Evolutionary conservation across 768 basidiomycete species (phyloP), one percentile per base, ranked within the genome.

Genomic region (Amanita inopinata): DNA sequence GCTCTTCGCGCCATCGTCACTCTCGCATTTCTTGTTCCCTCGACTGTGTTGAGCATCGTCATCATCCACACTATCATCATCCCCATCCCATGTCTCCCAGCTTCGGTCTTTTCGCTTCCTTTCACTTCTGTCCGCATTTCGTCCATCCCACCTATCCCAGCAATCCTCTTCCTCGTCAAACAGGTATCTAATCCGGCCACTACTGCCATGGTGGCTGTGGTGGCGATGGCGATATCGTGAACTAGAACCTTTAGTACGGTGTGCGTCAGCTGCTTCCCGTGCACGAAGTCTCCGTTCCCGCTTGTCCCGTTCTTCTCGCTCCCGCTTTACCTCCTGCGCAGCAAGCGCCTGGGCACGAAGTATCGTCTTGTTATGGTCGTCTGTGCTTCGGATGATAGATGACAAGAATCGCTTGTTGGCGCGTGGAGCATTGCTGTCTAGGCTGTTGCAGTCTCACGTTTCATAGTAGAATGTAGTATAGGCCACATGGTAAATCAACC

Each of bases 361-460:
- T 34, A 99, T 68, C 9, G 84, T 79, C 61, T 83, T 80, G 61
- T 99, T 99, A 56, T 99, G 96, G 45, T 93, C 93, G 56, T 96
- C 93, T 3, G 96, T 96, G 50, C 77, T 91, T 51, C 82, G 78
- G 44, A 99, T 92, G 47, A 99, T 91, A 15, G 83, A 80, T 0
- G 77, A 73, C 18, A 88, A 63, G 56, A 88, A 88, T 0, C 85
- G 83, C 55, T 88, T 88, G 63, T 88, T 87, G 24, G 93, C 61
- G 50, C 74, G 79, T 0, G 89, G 89, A 1, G 77, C 80, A 59
- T 80, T 80, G 50, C 69, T 74, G 53, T 88, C 85, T 4, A 73
- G 60, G 44, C 11, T 22, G 33, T 27, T n/a, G 34, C 32, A 44
- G 40, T n/a, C n/a, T n/a, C n/a, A n/a, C n/a, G n/a, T n/a, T n/a